These are phyloP conservation scores for Claviceps quebecensis DNA, from an alignment of 2,329 filamentous ascomycete species.

Conservation along the genomic window DNA sequence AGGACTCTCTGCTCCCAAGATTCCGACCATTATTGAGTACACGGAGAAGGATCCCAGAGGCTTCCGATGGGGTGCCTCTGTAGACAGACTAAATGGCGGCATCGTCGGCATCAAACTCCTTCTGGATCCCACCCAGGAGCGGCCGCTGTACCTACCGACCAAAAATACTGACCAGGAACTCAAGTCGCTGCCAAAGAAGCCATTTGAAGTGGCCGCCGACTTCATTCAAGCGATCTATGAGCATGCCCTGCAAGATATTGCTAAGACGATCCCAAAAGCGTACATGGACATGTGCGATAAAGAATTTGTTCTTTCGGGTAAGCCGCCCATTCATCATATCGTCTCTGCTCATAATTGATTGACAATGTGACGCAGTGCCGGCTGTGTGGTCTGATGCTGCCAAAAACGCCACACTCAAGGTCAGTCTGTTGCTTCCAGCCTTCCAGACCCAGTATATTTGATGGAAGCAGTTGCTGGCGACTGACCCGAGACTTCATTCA, in stretches of 20 bases:
- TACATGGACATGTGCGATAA: slow-evolving; percentile 8
- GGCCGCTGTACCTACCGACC: slow-evolving; percentile 6
- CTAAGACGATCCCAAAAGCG: slow-evolving; percentile 6
- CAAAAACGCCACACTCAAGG: slow-evolving; percentile 30
- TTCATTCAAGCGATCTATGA: slow-evolving; percentile 8
- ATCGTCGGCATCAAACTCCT: slow-evolving; percentile 10
- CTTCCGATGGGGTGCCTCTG: slow-evolving; percentile 19
- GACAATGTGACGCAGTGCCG: slow-evolving; percentile 29
- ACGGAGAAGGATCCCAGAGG: slow-evolving; percentile 21
- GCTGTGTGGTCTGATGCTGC: slow-evolving; percentile 44
- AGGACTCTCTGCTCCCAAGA: slow-evolving; percentile 24
- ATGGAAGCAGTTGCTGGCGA: neutral
- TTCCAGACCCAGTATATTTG: neutral
- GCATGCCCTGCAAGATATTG: slow-evolving; percentile 25
- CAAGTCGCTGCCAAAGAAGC: slow-evolving; percentile 7
- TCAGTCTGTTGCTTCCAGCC: neutral
- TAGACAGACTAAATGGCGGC: slow-evolving; percentile 1
- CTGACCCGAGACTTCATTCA: slow-evolving; percentile 9
- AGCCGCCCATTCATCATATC: slow-evolving; percentile 9
- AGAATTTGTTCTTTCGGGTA: slow-evolving; percentile 28
- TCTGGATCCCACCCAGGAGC: slow-evolving; percentile 7
- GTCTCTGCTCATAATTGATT: neutral
- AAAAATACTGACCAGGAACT: slow-evolving; percentile 1
- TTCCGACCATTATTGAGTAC: slow-evolving; percentile 11
- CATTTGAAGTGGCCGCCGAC: slow-evolving; percentile 8